phyloP scores from a whole-genome alignment of 129 eudicot species.

The Ambrosia trifida region DNA sequence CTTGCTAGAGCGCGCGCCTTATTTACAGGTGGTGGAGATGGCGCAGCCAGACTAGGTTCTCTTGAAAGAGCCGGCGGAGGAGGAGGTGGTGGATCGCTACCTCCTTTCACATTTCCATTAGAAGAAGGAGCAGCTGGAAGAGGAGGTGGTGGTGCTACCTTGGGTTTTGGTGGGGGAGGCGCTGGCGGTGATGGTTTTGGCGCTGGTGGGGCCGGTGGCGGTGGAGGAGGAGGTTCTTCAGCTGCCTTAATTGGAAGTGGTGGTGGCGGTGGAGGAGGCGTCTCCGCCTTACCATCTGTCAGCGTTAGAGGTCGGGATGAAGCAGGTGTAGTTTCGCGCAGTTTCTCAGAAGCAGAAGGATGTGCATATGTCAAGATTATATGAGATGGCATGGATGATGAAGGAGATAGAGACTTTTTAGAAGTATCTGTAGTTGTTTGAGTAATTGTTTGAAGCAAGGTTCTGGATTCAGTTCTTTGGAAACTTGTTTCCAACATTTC shows the following conservation, averaged over 20 bases:
- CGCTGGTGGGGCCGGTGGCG: constrained; percentile 37
- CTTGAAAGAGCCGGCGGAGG: constrained; percentile 30
- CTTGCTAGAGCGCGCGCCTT: constrained; percentile 58
- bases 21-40: constrained; percentile 39
- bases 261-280: constrained; percentile 35
- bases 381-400: constrained; percentile 31
- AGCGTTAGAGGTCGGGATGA: constrained; percentile 27
- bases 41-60: constrained; percentile 18
- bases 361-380: constrained; percentile 36
- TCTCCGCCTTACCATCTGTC: constrained; percentile 7
- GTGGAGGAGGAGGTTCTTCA: constrained; percentile 32
- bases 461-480: constrained; percentile 31
- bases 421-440: constrained; percentile 23
- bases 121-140: constrained; percentile 24
- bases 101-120: constrained; percentile 33
- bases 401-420: constrained; percentile 11
- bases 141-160: constrained; percentile 33
- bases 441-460: constrained; percentile 29
- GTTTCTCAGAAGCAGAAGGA: constrained; percentile 30
- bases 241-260: constrained; percentile 19
- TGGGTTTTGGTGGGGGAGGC: constrained; percentile 31
- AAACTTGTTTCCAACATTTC: constrained; percentile 46
- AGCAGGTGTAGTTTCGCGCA: constrained; percentile 14
- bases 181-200: constrained; percentile 29
- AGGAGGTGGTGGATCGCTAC: constrained; percentile 29